Conservation (phyloP, 331 rosid species). For the Erythrophleum ivorense region DNA sequence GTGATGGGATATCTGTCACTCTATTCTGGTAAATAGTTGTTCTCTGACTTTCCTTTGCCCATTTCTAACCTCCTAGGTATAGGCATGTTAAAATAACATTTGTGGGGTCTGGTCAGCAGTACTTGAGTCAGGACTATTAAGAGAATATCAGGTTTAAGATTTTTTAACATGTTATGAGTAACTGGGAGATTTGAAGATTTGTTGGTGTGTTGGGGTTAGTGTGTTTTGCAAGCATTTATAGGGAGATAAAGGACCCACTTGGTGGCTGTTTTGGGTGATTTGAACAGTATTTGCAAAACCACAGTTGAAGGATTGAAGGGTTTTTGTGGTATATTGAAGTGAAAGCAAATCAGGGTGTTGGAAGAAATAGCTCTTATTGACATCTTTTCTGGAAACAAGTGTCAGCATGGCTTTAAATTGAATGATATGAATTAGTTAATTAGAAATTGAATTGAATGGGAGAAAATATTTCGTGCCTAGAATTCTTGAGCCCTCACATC, state of each 20-base stretch:
- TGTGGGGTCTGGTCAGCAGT: not conserved
- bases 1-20: not conserved
- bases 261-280: not conserved
- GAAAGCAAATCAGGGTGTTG: not conserved
- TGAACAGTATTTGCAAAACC: not conserved
- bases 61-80: not conserved
- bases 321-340: not conserved
- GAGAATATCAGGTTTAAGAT: not conserved
- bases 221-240: not conserved
- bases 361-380: not conserved
- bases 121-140: not conserved
- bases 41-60: not conserved
- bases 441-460: not conserved
- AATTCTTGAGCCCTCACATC: not conserved
- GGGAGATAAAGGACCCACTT: not conserved
- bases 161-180: not conserved
- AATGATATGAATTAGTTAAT: not conserved
- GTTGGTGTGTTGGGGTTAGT: not conserved
- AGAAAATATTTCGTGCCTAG: conserved; percentile 4
- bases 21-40: not conserved
- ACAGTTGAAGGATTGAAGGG: not conserved
- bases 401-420: not conserved
- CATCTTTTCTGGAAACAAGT: not conserved
- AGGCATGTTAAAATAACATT: not conserved
- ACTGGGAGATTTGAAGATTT: not conserved